Evolutionary conservation across 441 rosid genomes (phyloP).

Genomic region (Pelargonium fulgidum): DNA sequence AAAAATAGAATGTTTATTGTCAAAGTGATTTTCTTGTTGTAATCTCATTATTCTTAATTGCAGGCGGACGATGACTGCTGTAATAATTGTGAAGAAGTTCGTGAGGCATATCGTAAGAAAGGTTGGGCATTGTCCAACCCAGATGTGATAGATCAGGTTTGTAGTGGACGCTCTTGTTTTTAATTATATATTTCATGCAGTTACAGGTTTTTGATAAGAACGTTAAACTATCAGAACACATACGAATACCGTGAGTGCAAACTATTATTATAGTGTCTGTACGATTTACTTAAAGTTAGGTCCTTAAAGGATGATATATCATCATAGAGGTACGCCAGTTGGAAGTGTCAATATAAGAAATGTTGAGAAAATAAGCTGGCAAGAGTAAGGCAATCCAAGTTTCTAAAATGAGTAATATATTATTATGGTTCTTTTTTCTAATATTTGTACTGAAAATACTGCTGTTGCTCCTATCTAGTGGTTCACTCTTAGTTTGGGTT

Average conservation of each 20-base stretch:
- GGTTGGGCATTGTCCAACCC: conserved; percentile 91
- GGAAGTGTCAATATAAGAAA: neutral
- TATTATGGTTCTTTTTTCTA: neutral
- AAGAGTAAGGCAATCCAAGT: neutral
- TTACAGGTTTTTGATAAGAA: neutral
- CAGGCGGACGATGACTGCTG: conserved; percentile 87
- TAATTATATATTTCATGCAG: neutral
- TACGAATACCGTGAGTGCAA: neutral
- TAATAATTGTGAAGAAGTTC: conserved; percentile 91
- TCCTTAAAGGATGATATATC: neutral
- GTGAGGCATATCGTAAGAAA: conserved; percentile 89
- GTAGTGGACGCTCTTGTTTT: conserved; percentile 16
- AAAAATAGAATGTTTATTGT: neutral
- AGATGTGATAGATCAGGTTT: conserved; percentile 84
- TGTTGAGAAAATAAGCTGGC: neutral
- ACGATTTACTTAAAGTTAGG: neutral
- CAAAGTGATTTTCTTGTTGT: neutral
- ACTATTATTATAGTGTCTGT: neutral
- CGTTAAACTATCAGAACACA: conserved; percentile 1
- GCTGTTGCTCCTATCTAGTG: neutral
- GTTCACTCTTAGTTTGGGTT: neutral
- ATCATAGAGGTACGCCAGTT: neutral
- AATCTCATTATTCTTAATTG: conserved; percentile 11
- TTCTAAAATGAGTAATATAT: neutral
- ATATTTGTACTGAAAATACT: neutral